phyloP scores from a whole-genome alignment of 345 rosid species.

The Lepidium didymum region DNA sequence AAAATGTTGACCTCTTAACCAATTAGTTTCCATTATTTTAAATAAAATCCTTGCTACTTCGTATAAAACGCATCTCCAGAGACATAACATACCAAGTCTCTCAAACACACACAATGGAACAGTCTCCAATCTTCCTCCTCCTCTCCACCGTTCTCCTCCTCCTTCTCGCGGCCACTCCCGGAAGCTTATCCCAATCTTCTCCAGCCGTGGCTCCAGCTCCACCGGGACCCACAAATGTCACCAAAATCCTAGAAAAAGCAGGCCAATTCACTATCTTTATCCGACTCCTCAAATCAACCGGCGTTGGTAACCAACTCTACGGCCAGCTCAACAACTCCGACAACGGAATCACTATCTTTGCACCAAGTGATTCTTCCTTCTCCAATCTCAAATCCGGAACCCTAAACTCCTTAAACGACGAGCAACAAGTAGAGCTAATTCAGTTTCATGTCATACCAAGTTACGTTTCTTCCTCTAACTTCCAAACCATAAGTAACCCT shows the following conservation, averaged over 20 bases:
- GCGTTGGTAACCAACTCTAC: slow-evolving; percentile 33
- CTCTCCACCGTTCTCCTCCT: slow-evolving; percentile 15
- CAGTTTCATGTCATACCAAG: slow-evolving; percentile 42
- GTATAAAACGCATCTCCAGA: slow-evolving; percentile 13
- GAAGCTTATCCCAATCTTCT: slow-evolving; percentile 21
- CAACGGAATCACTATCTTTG: slow-evolving; percentile 44
- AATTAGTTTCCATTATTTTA: slow-evolving; percentile 13
- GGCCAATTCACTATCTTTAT: slow-evolving; percentile 46
- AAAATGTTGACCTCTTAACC: slow-evolving; percentile 21
- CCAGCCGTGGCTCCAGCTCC: slow-evolving; percentile 35
- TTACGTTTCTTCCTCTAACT: slow-evolving; percentile 29
- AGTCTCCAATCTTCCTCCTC: slow-evolving; percentile 5
- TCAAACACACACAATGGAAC: slow-evolving; percentile 10
- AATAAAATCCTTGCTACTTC: background rate
- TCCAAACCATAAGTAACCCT: slow-evolving; percentile 44
- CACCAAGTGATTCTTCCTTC: slow-evolving; percentile 42
- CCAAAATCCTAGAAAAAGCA: slow-evolving; percentile 54
- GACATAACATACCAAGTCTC: background rate
- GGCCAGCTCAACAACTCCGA: slow-evolving; percentile 42
- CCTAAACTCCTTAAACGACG: slow-evolving; percentile 31
- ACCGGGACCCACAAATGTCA: slow-evolving; percentile 44
- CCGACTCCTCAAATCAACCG: slow-evolving; percentile 49
- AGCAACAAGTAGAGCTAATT: slow-evolving; percentile 35
- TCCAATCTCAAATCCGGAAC: slow-evolving; percentile 35
- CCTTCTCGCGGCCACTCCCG: slow-evolving; percentile 17